phyloP scores from a whole-genome alignment of 169 alveolate species.

The Babesia bigemina region DNA sequence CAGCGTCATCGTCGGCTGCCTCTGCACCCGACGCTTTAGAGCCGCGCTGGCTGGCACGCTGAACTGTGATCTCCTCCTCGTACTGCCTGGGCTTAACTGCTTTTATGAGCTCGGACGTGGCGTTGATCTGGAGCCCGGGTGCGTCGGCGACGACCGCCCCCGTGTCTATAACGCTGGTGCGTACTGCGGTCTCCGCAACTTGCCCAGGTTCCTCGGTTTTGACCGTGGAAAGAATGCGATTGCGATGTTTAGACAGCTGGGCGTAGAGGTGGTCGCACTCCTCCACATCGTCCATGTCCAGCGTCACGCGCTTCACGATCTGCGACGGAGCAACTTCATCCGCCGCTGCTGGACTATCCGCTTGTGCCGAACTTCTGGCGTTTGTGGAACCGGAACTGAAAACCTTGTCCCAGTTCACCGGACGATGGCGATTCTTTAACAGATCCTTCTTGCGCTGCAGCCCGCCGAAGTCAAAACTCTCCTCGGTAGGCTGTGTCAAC shows the following conservation, averaged over 20 bases:
- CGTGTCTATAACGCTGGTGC: conserved; percentile 29
- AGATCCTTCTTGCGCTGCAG: conserved; percentile 45
- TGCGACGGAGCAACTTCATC: conserved; percentile 22
- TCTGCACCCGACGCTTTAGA: not conserved
- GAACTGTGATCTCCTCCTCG: conserved; percentile 1
- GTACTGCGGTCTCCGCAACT: not conserved
- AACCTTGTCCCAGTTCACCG: conserved; percentile 61
- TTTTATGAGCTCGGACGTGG: conserved; percentile 52
- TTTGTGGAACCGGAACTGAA: conserved; percentile 6
- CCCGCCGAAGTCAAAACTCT: conserved; percentile 34
- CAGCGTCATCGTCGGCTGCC: not conserved
- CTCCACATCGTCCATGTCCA: conserved; percentile 54
- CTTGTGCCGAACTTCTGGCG: not conserved
- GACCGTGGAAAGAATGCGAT: conserved; percentile 1
- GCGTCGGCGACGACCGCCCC: not conserved
- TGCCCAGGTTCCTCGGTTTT: not conserved
- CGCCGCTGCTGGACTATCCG: not conserved
- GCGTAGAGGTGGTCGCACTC: conserved; percentile 54
- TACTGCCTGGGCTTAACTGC: conserved; percentile 52
- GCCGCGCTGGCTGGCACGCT: not conserved
- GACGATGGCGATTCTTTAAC: conserved; percentile 40
- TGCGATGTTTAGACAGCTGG: conserved; percentile 51
- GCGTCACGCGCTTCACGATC: conserved; percentile 5
- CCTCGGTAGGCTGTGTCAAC: conserved; percentile 42
- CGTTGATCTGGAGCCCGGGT: conserved; percentile 37